Percentiles rank a stretch among this genome's conserved stretches.
Evolutionary conservation across 2,329 filamentous ascomycete genomes (phyloP).

Genomic region (Pestalotiopsis sp.): DNA sequence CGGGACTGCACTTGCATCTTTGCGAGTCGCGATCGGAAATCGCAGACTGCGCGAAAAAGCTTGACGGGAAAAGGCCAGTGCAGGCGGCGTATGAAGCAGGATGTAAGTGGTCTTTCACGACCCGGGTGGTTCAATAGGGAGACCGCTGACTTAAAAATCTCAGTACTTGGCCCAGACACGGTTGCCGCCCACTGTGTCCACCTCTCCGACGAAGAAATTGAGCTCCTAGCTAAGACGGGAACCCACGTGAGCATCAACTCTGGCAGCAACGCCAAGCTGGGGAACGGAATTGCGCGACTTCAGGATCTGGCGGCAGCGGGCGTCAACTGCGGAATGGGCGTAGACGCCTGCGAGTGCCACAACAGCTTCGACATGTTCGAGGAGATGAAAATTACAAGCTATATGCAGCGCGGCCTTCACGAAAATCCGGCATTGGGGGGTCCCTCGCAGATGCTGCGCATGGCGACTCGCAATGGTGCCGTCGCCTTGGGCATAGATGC

Average conservation of each 20-base stretch:
- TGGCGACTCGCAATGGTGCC: slow-evolving; percentile 26
- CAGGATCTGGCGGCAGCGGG: slow-evolving; percentile 22
- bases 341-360: slow-evolving; percentile 28
- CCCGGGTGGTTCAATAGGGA: not conserved
- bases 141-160: not conserved
- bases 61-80: slow-evolving; percentile 20
- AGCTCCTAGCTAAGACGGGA: slow-evolving; percentile 21
- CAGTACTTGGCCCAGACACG: slow-evolving; percentile 20
- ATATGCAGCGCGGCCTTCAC: slow-evolving; percentile 23
- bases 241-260: slow-evolving; percentile 23
- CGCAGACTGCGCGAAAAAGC: slow-evolving; percentile 17
- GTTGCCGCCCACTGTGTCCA: slow-evolving; percentile 27
- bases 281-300: slow-evolving; percentile 22
- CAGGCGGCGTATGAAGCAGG: slow-evolving; percentile 23
- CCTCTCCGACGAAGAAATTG: slow-evolving; percentile 23
- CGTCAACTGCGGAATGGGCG: slow-evolving; percentile 25
- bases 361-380: slow-evolving; percentile 30
- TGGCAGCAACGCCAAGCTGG: slow-evolving; percentile 26
- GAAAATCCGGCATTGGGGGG: slow-evolving; percentile 20
- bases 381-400: slow-evolving; percentile 26
- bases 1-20: slow-evolving; percentile 24
- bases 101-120: not conserved
- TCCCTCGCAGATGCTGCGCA: slow-evolving; percentile 23
- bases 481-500: slow-evolving; percentile 24
- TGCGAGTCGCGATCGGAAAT: slow-evolving; percentile 24